Evolutionary conservation across 768 basidiomycete genomes (phyloP).

Genomic region (Candolleomyces efflorescens): DNA sequence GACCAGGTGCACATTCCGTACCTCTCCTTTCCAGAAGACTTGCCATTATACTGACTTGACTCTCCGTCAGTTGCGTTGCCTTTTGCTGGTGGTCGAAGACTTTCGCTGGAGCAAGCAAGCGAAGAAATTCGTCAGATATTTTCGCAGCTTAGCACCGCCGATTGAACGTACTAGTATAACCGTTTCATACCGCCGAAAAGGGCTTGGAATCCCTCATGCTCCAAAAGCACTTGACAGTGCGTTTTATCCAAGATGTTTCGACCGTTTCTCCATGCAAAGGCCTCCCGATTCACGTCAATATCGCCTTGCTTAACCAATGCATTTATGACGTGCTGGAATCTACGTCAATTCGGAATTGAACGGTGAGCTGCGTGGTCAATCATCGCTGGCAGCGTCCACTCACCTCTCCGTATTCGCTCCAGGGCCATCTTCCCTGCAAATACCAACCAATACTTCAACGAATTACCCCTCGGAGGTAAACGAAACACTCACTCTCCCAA

Average conservation of each 20-base stretch:
- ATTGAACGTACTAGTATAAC: neutral
- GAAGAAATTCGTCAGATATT: too few species aligned
- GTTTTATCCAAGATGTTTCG: neutral
- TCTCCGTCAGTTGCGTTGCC: too few species aligned
- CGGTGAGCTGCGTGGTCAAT: neutral
- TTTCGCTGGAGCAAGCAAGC: neutral
- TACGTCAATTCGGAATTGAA: neutral
- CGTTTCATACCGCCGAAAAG: neutral
- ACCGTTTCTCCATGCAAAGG: neutral
- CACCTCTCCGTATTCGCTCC: too few species aligned
- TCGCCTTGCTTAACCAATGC: constrained; percentile 6
- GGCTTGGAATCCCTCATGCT: neutral
- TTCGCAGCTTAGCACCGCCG: neutral
- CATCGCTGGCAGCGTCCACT: neutral
- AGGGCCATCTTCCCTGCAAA: too few species aligned
- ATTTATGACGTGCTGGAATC: neutral
- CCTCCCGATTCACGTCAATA: constrained; percentile 4
- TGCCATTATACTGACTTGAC: too few species aligned
- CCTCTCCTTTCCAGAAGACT: too few species aligned
- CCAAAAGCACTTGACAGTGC: constrained; percentile 2
- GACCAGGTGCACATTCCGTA: too few species aligned
- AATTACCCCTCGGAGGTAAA: neutral
- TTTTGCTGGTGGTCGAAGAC: neutral
- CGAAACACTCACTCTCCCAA: neutral
- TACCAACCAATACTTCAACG: neutral